These are phyloP conservation scores for Hymenoscyphus linearis DNA, from an alignment of 2,329 filamentous ascomycete species.

Conservation along the genomic window DNA sequence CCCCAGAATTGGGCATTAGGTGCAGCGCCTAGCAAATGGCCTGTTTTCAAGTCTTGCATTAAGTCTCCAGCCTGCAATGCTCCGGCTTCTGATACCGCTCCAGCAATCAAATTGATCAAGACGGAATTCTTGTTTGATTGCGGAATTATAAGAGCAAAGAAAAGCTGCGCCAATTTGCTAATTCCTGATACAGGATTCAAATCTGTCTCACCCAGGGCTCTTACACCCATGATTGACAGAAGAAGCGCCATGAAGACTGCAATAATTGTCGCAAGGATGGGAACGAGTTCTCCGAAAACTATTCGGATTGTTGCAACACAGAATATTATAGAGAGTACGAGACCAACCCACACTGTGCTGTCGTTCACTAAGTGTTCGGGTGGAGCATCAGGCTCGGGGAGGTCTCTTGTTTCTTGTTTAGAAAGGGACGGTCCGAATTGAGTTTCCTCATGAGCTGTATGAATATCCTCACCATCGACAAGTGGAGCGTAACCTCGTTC, in stretches of 20 bases:
- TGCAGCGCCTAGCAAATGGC: slow-evolving; percentile 84
- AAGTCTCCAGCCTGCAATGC: slow-evolving; percentile 93
- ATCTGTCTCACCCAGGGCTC: slow-evolving; percentile 75
- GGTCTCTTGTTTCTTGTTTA: slow-evolving; percentile 22
- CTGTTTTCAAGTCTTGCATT: slow-evolving; percentile 96
- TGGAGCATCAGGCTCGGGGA: slow-evolving; percentile 67
- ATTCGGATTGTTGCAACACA: slow-evolving; percentile 78
- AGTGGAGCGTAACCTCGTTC: slow-evolving; percentile 28
- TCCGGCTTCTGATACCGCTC: slow-evolving; percentile 78
- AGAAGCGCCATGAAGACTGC: slow-evolving; percentile 82
- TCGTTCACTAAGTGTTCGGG: slow-evolving; percentile 73
- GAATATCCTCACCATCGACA: slow-evolving; percentile 16
- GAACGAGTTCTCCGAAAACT: slow-evolving; percentile 78
- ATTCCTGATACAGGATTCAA: slow-evolving; percentile 95
- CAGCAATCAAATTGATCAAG: slow-evolving; percentile 92
- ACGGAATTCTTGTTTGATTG: slow-evolving; percentile 75
- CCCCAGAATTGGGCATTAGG: slow-evolving; percentile 96
- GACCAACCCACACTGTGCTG: slow-evolving; percentile 66
- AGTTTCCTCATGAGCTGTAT: slow-evolving; percentile 14
- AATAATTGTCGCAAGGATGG: slow-evolving; percentile 66
- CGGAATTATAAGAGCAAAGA: slow-evolving; percentile 88
- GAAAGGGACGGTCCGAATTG: slow-evolving; percentile 2
- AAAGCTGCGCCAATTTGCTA: slow-evolving; percentile 90
- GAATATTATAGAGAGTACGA: slow-evolving; percentile 69
- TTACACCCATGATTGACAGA: slow-evolving; percentile 70